Conservation (phyloP, 768 basidiomycete species). For the Kwoniella botswanensis region DNA sequence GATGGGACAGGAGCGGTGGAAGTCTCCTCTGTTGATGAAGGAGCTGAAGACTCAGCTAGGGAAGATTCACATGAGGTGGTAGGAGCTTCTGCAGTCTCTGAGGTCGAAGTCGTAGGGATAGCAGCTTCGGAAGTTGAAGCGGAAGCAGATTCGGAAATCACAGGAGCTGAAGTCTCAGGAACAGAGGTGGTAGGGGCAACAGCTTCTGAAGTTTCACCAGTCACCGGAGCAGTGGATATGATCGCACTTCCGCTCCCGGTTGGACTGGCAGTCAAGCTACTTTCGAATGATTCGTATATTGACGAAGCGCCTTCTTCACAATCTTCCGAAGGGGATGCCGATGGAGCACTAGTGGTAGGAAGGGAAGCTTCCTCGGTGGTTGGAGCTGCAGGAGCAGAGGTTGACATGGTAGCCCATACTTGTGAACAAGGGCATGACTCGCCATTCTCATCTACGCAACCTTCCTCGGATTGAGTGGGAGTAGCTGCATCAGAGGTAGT, state of each 20-base stretch:
- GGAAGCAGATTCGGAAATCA: not conserved
- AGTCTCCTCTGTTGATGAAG: not conserved
- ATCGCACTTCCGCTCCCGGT: not conserved
- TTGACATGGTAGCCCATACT: not conserved
- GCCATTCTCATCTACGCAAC: not conserved
- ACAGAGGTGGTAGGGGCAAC: not conserved
- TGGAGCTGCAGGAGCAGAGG: not conserved
- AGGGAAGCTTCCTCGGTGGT: not conserved
- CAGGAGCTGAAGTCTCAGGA: not conserved
- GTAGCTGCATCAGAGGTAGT: not conserved
- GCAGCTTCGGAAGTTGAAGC: not conserved
- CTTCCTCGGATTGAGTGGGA: not conserved
- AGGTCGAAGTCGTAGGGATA: not conserved
- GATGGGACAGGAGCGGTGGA: not conserved
- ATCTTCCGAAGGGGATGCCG: not conserved
- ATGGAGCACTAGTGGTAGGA: not conserved
- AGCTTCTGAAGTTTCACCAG: not conserved
- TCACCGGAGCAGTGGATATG: not conserved
- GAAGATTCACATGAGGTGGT: not conserved
- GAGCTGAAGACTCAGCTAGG: not conserved
- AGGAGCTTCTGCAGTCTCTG: not conserved
- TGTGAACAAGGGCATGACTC: not conserved
- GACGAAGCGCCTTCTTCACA: constrained; percentile 1
- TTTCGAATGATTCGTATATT: not conserved
- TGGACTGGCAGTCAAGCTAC: not conserved